Base-by-base conservation (phyloP, 148 eudicot genomes). In the Vaccinium darrowii region DNA sequence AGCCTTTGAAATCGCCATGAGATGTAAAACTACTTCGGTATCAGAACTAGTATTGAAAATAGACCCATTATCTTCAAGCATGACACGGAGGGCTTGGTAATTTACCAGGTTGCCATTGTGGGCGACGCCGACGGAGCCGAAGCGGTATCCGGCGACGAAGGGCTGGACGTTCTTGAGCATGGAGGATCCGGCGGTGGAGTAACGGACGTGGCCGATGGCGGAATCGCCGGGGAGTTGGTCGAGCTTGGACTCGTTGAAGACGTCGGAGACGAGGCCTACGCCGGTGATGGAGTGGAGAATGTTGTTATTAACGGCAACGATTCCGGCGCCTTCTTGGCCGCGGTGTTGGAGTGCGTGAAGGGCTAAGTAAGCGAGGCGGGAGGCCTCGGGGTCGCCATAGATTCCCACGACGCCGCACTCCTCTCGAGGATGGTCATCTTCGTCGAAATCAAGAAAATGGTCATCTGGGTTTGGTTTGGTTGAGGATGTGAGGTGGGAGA, bases 21-120 rank as follows among this genome's bases (percentile, higher is more conserved):
- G 85, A 54, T 94, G 97, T 15, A 92, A 82, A 13, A 92, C 95
- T 43, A 91, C 97, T 51, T 95, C 54, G 1, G 79, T 80, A 14
- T 80, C 98, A 21, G 92, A 90, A 25, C 91, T 92, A 14, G 98
- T 95, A 54, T 91, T 93, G 82, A 95, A 95, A 69, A 95, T 95
- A 3, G 93, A 92, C 3, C 94, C 94, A 33, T 88, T 90, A 6
- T 92, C 96, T 54, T 93, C 96, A 11, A 93, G 88, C 84, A 69
- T 89, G 8, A 84, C 84, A 0, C 95, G 87, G 1, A 95, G 88
- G 25, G 87, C 3, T 18, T 88, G 90, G 81, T 95, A 95, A 84
- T 95, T 95, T 0, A 95, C 98, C 50, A 95, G 87, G 85, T 95
- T 95, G 0, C 98, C 98, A 25, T 95, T 95, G 82, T 95, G 98